These are phyloP conservation scores for Annulohypoxylon bovei DNA, from an alignment of 495 filamentous ascomycete genomes.

Conservation along the genomic window DNA sequence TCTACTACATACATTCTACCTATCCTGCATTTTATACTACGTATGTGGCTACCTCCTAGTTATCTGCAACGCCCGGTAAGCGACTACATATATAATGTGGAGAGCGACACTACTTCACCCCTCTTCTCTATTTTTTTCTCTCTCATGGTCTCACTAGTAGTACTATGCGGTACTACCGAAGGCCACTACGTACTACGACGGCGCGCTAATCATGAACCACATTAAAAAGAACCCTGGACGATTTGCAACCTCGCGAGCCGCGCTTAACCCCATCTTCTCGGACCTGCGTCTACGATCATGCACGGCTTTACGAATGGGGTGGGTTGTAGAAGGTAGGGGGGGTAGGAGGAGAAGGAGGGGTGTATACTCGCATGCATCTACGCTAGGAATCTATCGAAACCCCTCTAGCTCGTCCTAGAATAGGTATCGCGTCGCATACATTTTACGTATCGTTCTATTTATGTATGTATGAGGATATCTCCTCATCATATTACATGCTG, in stretches of 20 bases:
- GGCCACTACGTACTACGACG: constrained; percentile 25
- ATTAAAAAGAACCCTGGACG: constrained; percentile 23
- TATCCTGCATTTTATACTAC: background rate
- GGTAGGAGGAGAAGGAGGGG: constrained; percentile 3
- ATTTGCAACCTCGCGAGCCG: constrained; percentile 38
- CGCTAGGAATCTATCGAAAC: constrained; percentile 39
- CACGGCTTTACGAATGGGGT: constrained; percentile 44
- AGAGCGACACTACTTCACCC: background rate
- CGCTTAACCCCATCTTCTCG: constrained; percentile 45
- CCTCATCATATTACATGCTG: constrained; percentile 7
- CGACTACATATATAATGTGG: constrained; percentile 1
- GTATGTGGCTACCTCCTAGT: background rate
- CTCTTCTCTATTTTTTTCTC: background rate
- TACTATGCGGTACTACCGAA: constrained; percentile 21
- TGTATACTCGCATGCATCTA: constrained; percentile 24
- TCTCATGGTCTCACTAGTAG: background rate
- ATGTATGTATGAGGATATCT: background rate
- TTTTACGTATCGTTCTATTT: constrained; percentile 14
- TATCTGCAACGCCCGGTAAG: background rate
- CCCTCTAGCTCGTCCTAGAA: constrained; percentile 38
- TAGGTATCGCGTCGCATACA: constrained; percentile 26
- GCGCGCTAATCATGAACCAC: constrained; percentile 35
- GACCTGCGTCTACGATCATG: constrained; percentile 44
- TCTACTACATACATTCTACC: no score
- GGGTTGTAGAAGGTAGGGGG: constrained; percentile 12